Conservation (phyloP, 2,329 filamentous ascomycete genomes). For the Periconia digitata region DNA sequence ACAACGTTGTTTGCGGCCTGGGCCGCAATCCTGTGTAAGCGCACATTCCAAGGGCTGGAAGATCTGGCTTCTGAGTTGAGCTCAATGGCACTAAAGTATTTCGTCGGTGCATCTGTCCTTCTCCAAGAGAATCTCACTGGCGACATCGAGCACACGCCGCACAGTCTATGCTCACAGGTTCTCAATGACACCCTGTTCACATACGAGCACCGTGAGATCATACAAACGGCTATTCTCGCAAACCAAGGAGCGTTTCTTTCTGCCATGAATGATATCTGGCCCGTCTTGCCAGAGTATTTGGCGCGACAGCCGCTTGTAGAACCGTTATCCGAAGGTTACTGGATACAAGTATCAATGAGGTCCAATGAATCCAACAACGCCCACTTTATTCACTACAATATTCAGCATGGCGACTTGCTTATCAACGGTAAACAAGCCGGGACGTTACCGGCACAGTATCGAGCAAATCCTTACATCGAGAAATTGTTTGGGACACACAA, state of each 20-base stretch:
- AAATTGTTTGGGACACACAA: conserved; percentile 58
- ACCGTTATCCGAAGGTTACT: conserved; percentile 25
- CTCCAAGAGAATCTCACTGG: conserved; percentile 53
- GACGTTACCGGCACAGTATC: conserved; percentile 57
- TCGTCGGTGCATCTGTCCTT: conserved; percentile 45
- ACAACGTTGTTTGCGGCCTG: conserved; percentile 53
- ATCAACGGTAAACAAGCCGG: conserved; percentile 53
- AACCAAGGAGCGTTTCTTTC: conserved; percentile 29
- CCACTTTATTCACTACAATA: conserved; percentile 47
- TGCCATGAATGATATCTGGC: conserved; percentile 49
- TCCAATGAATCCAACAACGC: conserved; percentile 30
- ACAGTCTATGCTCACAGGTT: conserved; percentile 42
- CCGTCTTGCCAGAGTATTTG: conserved; percentile 27
- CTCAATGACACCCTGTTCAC: conserved; percentile 52
- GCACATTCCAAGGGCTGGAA: conserved; percentile 44
- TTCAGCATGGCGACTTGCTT: conserved; percentile 52
- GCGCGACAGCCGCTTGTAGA: conserved; percentile 8
- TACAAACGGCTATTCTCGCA: conserved; percentile 41
- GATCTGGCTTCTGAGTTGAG: not conserved
- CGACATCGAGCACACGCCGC: conserved; percentile 40
- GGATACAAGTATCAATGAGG: conserved; percentile 34
- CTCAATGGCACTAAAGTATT: conserved; percentile 19
- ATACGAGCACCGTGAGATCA: conserved; percentile 36
- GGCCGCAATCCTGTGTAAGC: conserved; percentile 59
- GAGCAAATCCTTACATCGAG: conserved; percentile 46